Base-by-base conservation (phyloP, 306 rosid genomes). In the Crataegus laevigata region DNA sequence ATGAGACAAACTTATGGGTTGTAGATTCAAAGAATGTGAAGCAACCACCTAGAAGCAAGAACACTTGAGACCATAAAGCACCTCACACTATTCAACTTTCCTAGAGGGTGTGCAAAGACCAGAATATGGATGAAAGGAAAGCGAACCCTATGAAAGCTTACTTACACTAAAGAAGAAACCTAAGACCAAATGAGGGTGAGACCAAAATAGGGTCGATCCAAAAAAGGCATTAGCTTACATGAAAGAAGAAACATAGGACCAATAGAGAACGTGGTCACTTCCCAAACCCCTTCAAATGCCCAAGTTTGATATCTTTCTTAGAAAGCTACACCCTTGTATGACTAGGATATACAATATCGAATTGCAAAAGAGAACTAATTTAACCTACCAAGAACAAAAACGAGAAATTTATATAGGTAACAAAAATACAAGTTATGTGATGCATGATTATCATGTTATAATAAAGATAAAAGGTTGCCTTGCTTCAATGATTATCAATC, bases 161-260 rank as follows among this genome's bases (percentile, higher is more conserved):
- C 43, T 59, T 40, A 32, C 59, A 26, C 8, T n/a, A 59, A 72
- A 59, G 67, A 40, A 40, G 67, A 25, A 72, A 24, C 69, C 64
- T 1, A 60, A 59, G 24, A 38, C 54, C 18, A 25, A 36, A 22
- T 15, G 21, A 24, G 38, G 66, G 21, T 24, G 76, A 72, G 59
- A 59, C 43, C 30, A 42, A 43, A 70, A 42, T 8, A 38, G 43
- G 21, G 68, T 59, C 9, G 26, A 38, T 19, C n/a, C 15, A 58
- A 40, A 59, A 40, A 73, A 73, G 68, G 26, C 42, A 42, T 10
- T 26, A 24, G 26, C 57, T 59, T 26, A 60, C 19, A 29, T 38
- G 67, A 24, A 72, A 57, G 38, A 57, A 24, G 36, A 72, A 72
- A 58, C 76, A 72, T 24, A 38, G 28, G 67, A 72, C 67, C 62